Base-by-base conservation (phyloP, 495 filamentous ascomycete genomes). In the Bacidia gigantensis region DNA sequence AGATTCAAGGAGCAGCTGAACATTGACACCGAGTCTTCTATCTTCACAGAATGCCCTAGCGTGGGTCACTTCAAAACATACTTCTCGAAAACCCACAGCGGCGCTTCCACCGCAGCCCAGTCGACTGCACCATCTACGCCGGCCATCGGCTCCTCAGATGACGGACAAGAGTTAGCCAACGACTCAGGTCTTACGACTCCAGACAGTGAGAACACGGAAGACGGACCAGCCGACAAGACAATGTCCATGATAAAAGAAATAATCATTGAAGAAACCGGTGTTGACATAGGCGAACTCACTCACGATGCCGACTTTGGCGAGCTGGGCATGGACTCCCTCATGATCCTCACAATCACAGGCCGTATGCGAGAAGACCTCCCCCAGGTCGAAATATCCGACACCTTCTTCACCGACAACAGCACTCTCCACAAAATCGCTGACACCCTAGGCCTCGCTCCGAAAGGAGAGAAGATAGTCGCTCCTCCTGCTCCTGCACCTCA, bases 311-410 rank as follows among this genome's bases (percentile, higher is more conserved):
- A 48, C 3, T 64, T 77, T 47, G 59, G 60, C 1, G 66, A 70
- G 40, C 46, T 78, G 18, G 76, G 76, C 0, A 56, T 79, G 3
- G 76, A 79, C 55, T 75, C 72, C 3, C 66, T 79, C 7, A 53
- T 77, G 52, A 61, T 64, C 3, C 61, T 79, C 23, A 65, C 63
- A 17, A 69, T 76, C 32, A 44, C 64, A 11, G 58, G 52, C 1
- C 60, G 61, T 35, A 61, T 73, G 20, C 54, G 62, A 0, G 67
- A 71, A 46, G 74, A 76, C 38, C 56, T 77, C 43, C 63, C 63
- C 39, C 40, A 65, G 49, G 61, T 79, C 45, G 52, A 85, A 14
- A 66, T 69, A 5, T 80, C 69, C 50, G 78, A 64, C 23, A 60
- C 79, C 14, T 82, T 86, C 58, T 67, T 74, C 18, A 22, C 41